phyloP scores from a whole-genome alignment of 371 early-diverging fungal species.

The Parasitella parasitica region DNA sequence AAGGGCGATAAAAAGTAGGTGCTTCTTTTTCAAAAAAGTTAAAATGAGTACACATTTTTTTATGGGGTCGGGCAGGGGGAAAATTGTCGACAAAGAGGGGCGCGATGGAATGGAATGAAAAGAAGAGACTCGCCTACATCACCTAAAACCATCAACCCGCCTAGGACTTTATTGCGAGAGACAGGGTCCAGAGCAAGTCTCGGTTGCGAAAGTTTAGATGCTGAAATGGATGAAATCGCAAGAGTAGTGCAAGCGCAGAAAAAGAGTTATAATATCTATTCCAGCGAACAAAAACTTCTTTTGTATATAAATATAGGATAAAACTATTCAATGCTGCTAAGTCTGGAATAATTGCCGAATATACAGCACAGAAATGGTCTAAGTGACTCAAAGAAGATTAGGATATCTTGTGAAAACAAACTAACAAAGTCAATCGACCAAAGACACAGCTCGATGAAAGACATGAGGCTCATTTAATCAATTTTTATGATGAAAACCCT shows the following conservation, averaged over 20 bases:
- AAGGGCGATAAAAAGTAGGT: too few relatives aligned
- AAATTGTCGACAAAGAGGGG: constrained; percentile 1
- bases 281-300: constrained; percentile 19
- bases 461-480: constrained; percentile 11
- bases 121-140: background rate
- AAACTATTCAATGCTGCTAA: constrained; percentile 15
- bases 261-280: constrained; percentile 11
- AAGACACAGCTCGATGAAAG: constrained; percentile 11
- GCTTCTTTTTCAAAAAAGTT: too few relatives aligned
- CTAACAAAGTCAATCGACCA: constrained; percentile 16
- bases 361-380: constrained; percentile 16
- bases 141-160: background rate
- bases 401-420: constrained; percentile 11
- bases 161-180: constrained; percentile 8
- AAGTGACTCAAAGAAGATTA: constrained; percentile 15
- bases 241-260: constrained; percentile 4
- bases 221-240: constrained; percentile 18
- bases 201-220: constrained; percentile 1
- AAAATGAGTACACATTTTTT: too few relatives aligned
- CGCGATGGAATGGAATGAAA: constrained; percentile 9
- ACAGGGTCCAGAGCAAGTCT: constrained; percentile 6
- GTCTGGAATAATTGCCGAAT: constrained; percentile 9
- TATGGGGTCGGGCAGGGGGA: constrained; percentile 10
- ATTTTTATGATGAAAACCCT: constrained; percentile 13
- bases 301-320: constrained; percentile 15